These are phyloP conservation scores for Mycena venus DNA, from an alignment of 768 basidiomycete genomes.

Conservation along the genomic window DNA sequence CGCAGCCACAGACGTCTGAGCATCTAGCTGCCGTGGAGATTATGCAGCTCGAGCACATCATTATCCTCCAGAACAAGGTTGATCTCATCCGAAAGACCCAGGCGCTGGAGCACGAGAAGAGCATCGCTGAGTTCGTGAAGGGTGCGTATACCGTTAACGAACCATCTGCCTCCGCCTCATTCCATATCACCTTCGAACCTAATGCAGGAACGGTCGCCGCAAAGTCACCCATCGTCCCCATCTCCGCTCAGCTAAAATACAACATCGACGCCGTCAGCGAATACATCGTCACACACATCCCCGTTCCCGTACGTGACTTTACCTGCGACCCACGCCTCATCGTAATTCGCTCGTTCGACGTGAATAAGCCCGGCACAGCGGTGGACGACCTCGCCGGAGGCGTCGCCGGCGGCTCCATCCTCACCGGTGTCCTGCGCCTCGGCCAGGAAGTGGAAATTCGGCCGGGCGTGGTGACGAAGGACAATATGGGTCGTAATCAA, in stretches of 20 bases:
- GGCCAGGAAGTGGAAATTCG: slow-evolving; percentile 97
- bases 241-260: slow-evolving; percentile 98
- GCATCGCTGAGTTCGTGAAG: slow-evolving; percentile 95
- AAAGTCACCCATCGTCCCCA: slow-evolving; percentile 97
- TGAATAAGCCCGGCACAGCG: slow-evolving; percentile 98
- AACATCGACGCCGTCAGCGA: slow-evolving; percentile 99
- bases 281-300: slow-evolving; percentile 97
- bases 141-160: slow-evolving; percentile 70
- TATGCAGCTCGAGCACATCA: slow-evolving; percentile 98
- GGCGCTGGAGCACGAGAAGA: slow-evolving; percentile 96
- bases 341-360: slow-evolving; percentile 99
- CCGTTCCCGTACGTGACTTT: slow-evolving; percentile 95
- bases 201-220: slow-evolving; percentile 97
- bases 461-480: slow-evolving; percentile 97
- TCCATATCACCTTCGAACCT: too few relatives aligned
- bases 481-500: slow-evolving; percentile 87
- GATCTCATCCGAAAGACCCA: slow-evolving; percentile 96
- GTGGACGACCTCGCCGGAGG: slow-evolving; percentile 98
- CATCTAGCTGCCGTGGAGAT: slow-evolving; percentile 99
- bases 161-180: too few relatives aligned
- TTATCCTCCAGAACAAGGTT: slow-evolving; percentile 99
- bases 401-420: slow-evolving; percentile 96
- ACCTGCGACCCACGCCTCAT: slow-evolving; percentile 92
- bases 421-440: slow-evolving; percentile 90
- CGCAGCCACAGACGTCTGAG: slow-evolving; percentile 98